Conservation (phyloP, 306 rosid species). For the Prosopis cineraria region DNA sequence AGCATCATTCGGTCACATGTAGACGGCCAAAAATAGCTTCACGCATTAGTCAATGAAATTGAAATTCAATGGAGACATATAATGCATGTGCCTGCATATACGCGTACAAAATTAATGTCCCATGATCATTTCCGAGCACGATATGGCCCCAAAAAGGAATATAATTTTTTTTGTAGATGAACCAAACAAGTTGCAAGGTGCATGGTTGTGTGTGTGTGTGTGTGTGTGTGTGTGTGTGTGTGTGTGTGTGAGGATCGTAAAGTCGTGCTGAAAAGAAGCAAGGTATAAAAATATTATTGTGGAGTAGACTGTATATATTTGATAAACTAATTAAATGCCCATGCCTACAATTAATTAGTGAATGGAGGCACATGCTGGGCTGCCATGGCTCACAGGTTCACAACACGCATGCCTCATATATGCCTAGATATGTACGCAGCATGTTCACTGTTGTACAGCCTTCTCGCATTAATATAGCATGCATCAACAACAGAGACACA, state of each 20-base stretch:
- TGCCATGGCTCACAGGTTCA: slow-evolving; percentile 35
- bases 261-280: neutral
- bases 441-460: slow-evolving; percentile 25
- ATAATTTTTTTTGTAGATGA: too few species aligned
- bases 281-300: neutral
- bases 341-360: slow-evolving; percentile 1
- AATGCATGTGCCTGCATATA: too few species aligned
- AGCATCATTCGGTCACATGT: too few species aligned
- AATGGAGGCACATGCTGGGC: slow-evolving; percentile 30
- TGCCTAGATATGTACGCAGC: slow-evolving; percentile 21
- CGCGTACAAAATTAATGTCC: too few species aligned
- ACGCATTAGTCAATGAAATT: too few species aligned
- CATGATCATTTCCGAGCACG: too few species aligned
- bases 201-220: too few species aligned
- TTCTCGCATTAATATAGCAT: slow-evolving; percentile 32
- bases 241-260: neutral
- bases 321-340: neutral
- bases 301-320: neutral
- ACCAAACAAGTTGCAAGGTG: too few species aligned
- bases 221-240: neutral
- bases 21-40: too few species aligned
- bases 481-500: slow-evolving; percentile 31
- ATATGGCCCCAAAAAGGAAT: too few species aligned
- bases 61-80: too few species aligned
- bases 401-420: slow-evolving; percentile 36